A percentile compares a stretch with the other conserved stretches of the same genome.
Evolutionary conservation across 2,329 filamentous ascomycete genomes (phyloP).

Genomic region (Exophiala sp.): DNA sequence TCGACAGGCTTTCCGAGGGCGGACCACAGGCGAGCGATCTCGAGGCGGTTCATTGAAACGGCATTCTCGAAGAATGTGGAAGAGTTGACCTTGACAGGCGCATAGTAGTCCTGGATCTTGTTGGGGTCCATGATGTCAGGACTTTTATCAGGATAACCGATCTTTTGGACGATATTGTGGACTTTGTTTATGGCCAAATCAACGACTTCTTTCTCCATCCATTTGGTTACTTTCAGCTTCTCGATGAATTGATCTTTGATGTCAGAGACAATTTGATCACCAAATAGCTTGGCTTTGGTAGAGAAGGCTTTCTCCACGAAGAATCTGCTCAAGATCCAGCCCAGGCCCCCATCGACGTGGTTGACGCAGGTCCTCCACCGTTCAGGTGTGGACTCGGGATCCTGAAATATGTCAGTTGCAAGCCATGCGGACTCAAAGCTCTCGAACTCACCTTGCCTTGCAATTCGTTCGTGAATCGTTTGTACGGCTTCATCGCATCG

Average conservation of each 20-base stretch:
- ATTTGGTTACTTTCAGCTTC: conserved; percentile 56
- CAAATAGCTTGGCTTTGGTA: conserved; percentile 62
- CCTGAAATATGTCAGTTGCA: conserved; percentile 28
- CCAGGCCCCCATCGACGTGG: conserved; percentile 56
- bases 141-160: conserved; percentile 62
- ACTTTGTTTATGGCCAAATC: conserved; percentile 62
- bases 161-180: conserved; percentile 64
- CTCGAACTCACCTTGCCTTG: conserved; percentile 46
- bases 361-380: conserved; percentile 64
- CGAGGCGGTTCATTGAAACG: conserved; percentile 50
- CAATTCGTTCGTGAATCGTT: conserved; percentile 58
- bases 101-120: conserved; percentile 57
- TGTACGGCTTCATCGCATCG: conserved; percentile 57
- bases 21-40: conserved; percentile 52
- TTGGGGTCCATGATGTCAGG: conserved; percentile 60
- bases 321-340: conserved; percentile 68
- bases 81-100: conserved; percentile 48
- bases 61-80: conserved; percentile 58
- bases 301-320: conserved; percentile 65
- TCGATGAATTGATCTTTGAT: conserved; percentile 65
- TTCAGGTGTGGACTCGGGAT: conserved; percentile 60
- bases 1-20: conserved; percentile 59
- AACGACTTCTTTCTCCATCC: conserved; percentile 63
- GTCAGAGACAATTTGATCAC: conserved; percentile 66
- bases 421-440: not conserved